Percentiles rank a stretch among this genome's conserved stretches.
Conservation (phyloP, 148 eudicot species). For the Dianthus caryophyllus region DNA sequence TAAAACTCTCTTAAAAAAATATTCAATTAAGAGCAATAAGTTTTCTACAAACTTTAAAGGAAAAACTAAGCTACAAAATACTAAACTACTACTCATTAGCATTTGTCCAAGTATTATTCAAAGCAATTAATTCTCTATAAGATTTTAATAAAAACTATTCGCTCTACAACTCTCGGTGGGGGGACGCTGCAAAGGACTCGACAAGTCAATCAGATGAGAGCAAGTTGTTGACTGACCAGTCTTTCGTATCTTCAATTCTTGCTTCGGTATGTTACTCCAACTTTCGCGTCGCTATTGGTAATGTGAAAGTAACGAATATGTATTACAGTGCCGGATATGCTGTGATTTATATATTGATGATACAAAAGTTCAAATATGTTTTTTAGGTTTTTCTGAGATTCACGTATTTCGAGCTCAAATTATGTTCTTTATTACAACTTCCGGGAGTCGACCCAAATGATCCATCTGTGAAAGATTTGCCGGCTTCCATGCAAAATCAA, state of each 20-base stretch:
- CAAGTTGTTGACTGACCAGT: constrained; percentile 70
- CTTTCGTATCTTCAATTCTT: constrained; percentile 79
- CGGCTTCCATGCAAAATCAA: constrained; percentile 84
- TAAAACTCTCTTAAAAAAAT: too few species aligned
- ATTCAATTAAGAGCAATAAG: too few species aligned
- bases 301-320: not conserved
- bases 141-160: too few species aligned
- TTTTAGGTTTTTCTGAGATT: not conserved
- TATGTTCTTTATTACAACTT: constrained; percentile 43
- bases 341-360: not conserved
- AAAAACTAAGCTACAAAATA: too few species aligned
- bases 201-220: constrained; percentile 66
- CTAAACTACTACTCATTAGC: too few species aligned
- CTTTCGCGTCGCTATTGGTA: not conserved
- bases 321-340: not conserved
- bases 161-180: constrained; percentile 89
- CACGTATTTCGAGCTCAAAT: not conserved
- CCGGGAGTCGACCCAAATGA: constrained; percentile 99
- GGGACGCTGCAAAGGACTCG: constrained; percentile 52
- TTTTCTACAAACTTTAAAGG: too few species aligned
- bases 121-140: too few species aligned
- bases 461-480: constrained; percentile 74
- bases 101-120: too few species aligned
- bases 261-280: constrained; percentile 53
- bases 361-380: not conserved